Conservation (phyloP, 306 rosid genomes). For the Rubus parviflorus region DNA sequence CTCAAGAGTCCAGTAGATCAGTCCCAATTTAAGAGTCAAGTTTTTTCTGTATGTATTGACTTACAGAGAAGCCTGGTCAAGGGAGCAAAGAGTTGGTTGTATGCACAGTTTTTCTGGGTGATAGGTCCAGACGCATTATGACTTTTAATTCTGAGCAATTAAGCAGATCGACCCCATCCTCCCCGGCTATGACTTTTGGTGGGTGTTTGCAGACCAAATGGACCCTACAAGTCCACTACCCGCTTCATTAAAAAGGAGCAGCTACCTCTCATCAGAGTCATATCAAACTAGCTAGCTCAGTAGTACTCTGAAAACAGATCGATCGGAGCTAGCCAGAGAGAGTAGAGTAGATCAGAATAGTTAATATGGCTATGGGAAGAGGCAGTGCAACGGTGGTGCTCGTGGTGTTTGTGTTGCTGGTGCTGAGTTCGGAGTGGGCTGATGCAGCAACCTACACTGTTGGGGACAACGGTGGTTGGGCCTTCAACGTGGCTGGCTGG, state of each 20-base stretch:
- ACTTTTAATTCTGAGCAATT: not conserved
- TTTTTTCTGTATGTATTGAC: not conserved
- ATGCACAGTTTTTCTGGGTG: not conserved
- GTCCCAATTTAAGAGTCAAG: not conserved
- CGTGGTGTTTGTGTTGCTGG: not conserved
- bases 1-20: no score
- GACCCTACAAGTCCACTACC: not conserved
- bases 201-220: not conserved
- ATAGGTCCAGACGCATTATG: not conserved
- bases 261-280: not conserved
- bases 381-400: constrained; percentile 5
- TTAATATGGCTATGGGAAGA: constrained; percentile 2
- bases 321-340: not conserved
- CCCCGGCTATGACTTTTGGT: constrained; percentile 1
- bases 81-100: not conserved
- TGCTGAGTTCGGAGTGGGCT: not conserved
- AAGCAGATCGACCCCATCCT: not conserved
- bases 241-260: not conserved
- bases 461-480: constrained; percentile 68
- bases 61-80: not conserved
- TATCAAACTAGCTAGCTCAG: not conserved
- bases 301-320: not conserved
- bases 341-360: not conserved
- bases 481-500: constrained; percentile 62
- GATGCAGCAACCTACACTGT: constrained; percentile 59